Percentiles rank a stretch among this genome's conserved stretches.
Evolutionary conservation across 2,329 filamentous ascomycete genomes (phyloP).

Genomic region (Teratosphaeria nubilosa): DNA sequence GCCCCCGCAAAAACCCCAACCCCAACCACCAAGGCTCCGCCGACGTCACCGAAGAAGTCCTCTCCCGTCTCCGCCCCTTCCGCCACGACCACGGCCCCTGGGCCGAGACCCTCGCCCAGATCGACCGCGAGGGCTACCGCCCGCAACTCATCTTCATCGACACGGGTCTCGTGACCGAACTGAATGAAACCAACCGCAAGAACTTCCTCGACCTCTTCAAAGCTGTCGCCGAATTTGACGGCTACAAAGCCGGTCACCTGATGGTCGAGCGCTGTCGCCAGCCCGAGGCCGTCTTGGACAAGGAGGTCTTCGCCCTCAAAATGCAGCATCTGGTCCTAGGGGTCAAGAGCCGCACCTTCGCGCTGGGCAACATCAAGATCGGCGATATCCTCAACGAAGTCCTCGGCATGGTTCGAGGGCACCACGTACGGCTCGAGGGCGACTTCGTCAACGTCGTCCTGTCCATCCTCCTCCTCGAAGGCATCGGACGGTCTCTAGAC

Average conservation of each 20-base stretch:
- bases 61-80: slow-evolving; percentile 67
- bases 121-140: slow-evolving; percentile 79
- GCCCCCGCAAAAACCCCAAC: slow-evolving; percentile 19
- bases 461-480: slow-evolving; percentile 84
- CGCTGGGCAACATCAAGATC: slow-evolving; percentile 88
- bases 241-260: slow-evolving; percentile 84
- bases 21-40: slow-evolving; percentile 37
- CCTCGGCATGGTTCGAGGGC: slow-evolving; percentile 76
- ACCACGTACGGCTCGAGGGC: slow-evolving; percentile 90
- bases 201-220: slow-evolving; percentile 97
- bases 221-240: slow-evolving; percentile 90
- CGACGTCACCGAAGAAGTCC: slow-evolving; percentile 80
- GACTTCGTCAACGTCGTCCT: slow-evolving; percentile 98
- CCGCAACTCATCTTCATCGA: slow-evolving; percentile 97
- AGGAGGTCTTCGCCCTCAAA: slow-evolving; percentile 83
- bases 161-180: slow-evolving; percentile 85
- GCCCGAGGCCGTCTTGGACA: slow-evolving; percentile 77
- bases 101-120: slow-evolving; percentile 60
- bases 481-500: slow-evolving; percentile 79
- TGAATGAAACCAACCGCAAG: slow-evolving; percentile 72
- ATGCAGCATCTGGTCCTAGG: slow-evolving; percentile 94
- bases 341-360: slow-evolving; percentile 84
- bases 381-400: slow-evolving; percentile 90
- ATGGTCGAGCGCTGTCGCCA: slow-evolving; percentile 96
- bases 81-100: slow-evolving; percentile 56